Evolutionary conservation across 805 yeast genomes (phyloP), one percentile per base, ranked within the genome.

Genomic region (Teunomyces kruisii): DNA sequence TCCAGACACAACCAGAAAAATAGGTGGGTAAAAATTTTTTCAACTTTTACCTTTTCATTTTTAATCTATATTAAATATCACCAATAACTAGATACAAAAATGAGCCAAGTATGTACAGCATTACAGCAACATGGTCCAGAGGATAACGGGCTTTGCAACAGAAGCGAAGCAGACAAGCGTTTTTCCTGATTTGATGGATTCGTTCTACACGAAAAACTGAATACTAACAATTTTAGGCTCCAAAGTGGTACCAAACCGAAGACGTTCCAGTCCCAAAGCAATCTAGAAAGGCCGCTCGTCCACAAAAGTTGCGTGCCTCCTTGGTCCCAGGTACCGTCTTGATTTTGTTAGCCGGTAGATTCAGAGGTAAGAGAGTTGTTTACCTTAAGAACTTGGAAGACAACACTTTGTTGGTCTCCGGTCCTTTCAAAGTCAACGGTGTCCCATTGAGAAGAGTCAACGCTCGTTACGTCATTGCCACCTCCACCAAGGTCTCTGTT

Each of bases 291-390:
- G 71, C 91, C 65, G 79, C 80, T 66, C 88, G 90, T 73, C 95
- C 97, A 69, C 94, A 89, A 78, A 87, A 87, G 78, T 83, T 94
- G 76, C 90, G 98, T 78, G 81, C 96, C 67, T 86, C 97, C 55
- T 81, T 92, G 68, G 95, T 87, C 61, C 97, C 97, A 76, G 99
- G 99, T 75, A 87, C 97, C 69, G 97, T 92, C 62, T 81, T 94
- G 73, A 92, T 92, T 76, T 79, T 92, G 74, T 84, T 92, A 72
- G 97, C 98, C 67, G 99, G 99, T 74, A 89, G 97, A 79, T 92
- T 90, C 96, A 88, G 99, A 79, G 99, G 99, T 76, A 94, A 92
- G 88, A 91, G 98, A 81, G 99, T 94, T 65, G 98, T 92, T 58
- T 87, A 86, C 86, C 85, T 92, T 75, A 92, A 92, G 86, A 78